These are phyloP conservation scores for Metschnikowia continentalis DNA, from an alignment of 805 yeast species.

Conservation along the genomic window DNA sequence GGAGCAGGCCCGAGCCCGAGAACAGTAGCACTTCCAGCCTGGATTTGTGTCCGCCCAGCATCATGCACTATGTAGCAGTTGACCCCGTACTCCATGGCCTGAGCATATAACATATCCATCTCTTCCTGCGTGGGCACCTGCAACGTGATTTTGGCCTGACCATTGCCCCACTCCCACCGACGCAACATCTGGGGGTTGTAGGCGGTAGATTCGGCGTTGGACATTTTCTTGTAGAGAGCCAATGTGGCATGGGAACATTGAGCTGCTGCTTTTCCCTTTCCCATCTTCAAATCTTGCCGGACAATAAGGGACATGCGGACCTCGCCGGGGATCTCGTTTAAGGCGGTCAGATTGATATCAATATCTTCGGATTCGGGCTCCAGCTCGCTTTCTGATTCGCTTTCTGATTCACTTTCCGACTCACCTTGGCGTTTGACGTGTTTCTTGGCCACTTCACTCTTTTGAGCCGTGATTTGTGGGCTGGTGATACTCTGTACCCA, in stretches of 20 bases:
- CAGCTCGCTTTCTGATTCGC: not conserved
- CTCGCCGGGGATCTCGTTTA: constrained; percentile 72
- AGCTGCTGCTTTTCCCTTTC: constrained; percentile 94
- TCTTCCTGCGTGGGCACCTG: constrained; percentile 67
- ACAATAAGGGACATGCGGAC: constrained; percentile 84
- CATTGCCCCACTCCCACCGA: constrained; percentile 73
- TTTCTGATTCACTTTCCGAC: not conserved
- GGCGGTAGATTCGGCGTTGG: constrained; percentile 46
- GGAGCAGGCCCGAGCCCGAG: constrained; percentile 98
- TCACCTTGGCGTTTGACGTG: not conserved
- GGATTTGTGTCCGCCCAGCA: constrained; percentile 95
- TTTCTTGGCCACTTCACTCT: not conserved
- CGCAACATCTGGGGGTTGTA: constrained; percentile 60
- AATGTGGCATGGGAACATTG: constrained; percentile 98
- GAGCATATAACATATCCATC: constrained; percentile 72
- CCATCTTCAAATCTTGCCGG: constrained; percentile 86
- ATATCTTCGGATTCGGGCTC: constrained; percentile 34
- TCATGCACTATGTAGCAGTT: constrained; percentile 83
- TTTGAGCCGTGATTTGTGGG: not conserved
- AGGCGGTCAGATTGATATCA: constrained; percentile 54
- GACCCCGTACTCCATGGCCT: constrained; percentile 74
- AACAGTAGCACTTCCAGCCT: constrained; percentile 94
- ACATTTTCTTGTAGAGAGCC: constrained; percentile 73
- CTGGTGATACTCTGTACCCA: not conserved
- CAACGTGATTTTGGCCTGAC: constrained; percentile 92